phyloP scores from a whole-genome alignment of 163 green algal species.

The Coccomyxa subellipsoidea region DNA sequence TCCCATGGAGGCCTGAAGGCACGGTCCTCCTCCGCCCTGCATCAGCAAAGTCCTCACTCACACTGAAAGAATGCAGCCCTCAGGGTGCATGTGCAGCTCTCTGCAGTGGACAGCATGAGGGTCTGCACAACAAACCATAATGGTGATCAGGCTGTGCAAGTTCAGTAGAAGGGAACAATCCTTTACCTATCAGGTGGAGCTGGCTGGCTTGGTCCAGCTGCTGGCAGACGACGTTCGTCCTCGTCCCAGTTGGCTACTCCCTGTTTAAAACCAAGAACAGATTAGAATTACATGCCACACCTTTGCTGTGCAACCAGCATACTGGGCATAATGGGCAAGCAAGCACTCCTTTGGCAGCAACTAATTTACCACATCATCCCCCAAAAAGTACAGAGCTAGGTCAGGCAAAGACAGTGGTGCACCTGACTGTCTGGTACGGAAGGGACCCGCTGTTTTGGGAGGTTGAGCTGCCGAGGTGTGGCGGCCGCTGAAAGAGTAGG shows the following conservation, averaged over 20 bases:
- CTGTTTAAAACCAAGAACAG: not conserved
- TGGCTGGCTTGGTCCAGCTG: constrained; percentile 2
- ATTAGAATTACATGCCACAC: too few relatives aligned
- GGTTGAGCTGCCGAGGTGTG: constrained; percentile 20
- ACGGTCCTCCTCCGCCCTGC: not conserved
- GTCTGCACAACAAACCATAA: too few relatives aligned
- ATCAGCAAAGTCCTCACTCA: not conserved
- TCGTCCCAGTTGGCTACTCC: constrained; percentile 37
- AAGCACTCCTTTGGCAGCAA: too few relatives aligned
- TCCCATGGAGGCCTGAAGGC: not conserved
- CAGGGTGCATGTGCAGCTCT: too few relatives aligned
- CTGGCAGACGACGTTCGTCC: constrained; percentile 37
- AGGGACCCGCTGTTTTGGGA: constrained; percentile 28
- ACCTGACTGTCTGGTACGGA: not conserved
- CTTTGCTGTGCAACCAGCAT: too few relatives aligned
- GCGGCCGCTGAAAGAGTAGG: constrained; percentile 56
- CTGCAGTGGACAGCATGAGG: too few relatives aligned
- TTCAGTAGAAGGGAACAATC: not conserved
- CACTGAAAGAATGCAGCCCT: too few relatives aligned
- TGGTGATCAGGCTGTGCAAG: too few relatives aligned
- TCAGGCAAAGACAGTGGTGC: too few relatives aligned
- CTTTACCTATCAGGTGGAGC: not conserved
- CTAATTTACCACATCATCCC: too few relatives aligned
- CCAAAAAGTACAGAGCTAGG: too few relatives aligned
- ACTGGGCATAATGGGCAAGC: too few relatives aligned